These are phyloP conservation scores for Blastocystis sp. DNA, from an alignment of 352 stramenopile genomes.

Conservation along the genomic window DNA sequence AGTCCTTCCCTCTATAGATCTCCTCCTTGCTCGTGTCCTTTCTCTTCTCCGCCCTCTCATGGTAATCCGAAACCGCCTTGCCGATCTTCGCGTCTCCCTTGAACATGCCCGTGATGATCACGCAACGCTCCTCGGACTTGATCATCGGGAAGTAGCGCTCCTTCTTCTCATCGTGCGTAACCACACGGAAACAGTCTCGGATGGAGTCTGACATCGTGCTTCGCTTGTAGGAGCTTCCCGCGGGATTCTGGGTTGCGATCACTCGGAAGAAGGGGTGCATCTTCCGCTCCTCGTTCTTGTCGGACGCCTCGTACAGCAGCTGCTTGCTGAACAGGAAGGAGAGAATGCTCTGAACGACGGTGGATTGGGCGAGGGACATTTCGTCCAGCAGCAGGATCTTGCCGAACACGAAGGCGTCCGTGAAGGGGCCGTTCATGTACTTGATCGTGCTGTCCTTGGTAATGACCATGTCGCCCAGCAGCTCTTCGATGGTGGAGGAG, in stretches of 20 bases:
- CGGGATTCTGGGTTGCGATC: constrained; percentile 55
- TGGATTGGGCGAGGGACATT: constrained; percentile 18
- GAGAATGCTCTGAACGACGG: constrained; percentile 17
- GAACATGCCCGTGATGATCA: neutral
- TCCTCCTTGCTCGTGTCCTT: neutral
- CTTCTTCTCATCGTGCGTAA: neutral
- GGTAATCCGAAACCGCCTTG: neutral
- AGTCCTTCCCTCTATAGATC: neutral
- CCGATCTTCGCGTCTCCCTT: neutral
- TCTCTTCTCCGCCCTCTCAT: constrained; percentile 1
- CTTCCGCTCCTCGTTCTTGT: neutral
- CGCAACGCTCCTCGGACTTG: neutral
- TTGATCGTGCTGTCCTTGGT: constrained; percentile 17
- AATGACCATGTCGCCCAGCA: constrained; percentile 32
- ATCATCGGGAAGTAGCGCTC: neutral
- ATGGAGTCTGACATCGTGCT: neutral
- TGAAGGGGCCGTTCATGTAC: constrained; percentile 50
- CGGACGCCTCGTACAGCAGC: neutral
- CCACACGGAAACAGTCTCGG: neutral
- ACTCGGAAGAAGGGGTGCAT: constrained; percentile 65
- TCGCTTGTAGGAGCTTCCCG: neutral
- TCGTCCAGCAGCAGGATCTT: constrained; percentile 53
- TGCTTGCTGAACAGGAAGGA: constrained; percentile 17
- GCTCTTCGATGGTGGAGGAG: constrained; percentile 44
- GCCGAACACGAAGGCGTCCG: constrained; percentile 39